phyloP scores from a whole-genome alignment of 345 rosid species.

The Eucalyptus pumila region DNA sequence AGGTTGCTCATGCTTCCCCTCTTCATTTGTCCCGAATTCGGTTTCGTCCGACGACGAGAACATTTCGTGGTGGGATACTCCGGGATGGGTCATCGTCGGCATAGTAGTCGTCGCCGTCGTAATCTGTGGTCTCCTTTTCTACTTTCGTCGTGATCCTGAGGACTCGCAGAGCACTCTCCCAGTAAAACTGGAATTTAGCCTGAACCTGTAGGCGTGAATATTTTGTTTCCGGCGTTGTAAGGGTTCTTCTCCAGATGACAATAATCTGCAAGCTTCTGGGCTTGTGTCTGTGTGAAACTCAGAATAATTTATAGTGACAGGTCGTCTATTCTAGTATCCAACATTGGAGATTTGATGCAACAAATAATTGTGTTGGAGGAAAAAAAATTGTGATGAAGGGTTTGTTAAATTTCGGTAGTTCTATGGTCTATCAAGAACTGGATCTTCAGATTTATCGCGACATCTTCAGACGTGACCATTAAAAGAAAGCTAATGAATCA shows the following conservation, averaged over 20 bases:
- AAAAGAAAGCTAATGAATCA: too few relatives aligned
- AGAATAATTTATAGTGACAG: neutral
- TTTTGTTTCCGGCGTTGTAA: too few relatives aligned
- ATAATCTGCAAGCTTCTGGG: neutral
- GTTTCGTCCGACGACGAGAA: neutral
- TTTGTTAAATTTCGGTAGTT: too few relatives aligned
- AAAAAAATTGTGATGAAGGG: too few relatives aligned
- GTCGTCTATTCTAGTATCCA: neutral
- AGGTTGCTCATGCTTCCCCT: neutral
- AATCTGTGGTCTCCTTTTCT: neutral
- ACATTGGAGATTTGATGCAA: neutral
- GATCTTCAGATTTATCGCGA: too few relatives aligned
- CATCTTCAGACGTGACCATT: too few relatives aligned
- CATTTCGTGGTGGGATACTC: neutral
- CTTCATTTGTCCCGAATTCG: neutral
- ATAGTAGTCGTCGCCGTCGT: neutral
- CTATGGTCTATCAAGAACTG: too few relatives aligned
- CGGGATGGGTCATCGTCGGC: neutral
- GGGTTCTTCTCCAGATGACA: neutral
- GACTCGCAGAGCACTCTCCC: accelerated
- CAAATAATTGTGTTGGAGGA: neutral
- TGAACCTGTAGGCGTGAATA: too few relatives aligned
- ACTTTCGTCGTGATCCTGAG: neutral
- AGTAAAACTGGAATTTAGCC: too few relatives aligned
- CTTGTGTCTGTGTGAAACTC: neutral